A percentile compares a stretch with the other conserved stretches of the same genome.
Evolutionary conservation across 805 yeast species (phyloP).

Genomic region (Saccharomycopsis sp.): DNA sequence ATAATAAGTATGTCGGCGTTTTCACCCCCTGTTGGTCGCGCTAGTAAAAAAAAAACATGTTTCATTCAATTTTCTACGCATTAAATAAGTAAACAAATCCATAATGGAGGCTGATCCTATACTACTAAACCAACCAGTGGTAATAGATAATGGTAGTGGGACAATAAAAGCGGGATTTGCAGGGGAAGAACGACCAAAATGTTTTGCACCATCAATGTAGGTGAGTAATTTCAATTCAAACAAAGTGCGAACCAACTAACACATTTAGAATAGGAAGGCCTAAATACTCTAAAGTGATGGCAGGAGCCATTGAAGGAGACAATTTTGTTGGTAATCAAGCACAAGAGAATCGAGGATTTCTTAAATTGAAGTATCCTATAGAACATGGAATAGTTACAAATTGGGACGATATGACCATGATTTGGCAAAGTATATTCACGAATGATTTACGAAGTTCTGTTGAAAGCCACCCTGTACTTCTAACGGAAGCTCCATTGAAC

Average conservation of each 20-base stretch:
- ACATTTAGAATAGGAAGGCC: constrained; percentile 59
- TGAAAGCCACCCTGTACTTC: constrained; percentile 80
- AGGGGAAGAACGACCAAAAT: constrained; percentile 77
- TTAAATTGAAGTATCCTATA: constrained; percentile 64
- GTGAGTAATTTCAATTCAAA: constrained; percentile 19
- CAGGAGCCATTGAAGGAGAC: constrained; percentile 59
- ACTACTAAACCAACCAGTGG: constrained; percentile 63
- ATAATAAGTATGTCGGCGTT: too few species aligned
- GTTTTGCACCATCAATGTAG: constrained; percentile 50
- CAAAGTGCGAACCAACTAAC: constrained; percentile 19
- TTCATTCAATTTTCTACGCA: too few species aligned
- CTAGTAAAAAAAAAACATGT: too few species aligned
- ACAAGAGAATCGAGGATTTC: constrained; percentile 69
- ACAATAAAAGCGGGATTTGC: constrained; percentile 85
- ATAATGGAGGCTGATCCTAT: constrained; percentile 15
- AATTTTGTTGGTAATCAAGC: constrained; percentile 72
- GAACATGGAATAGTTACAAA: constrained; percentile 70
- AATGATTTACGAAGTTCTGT: constrained; percentile 49
- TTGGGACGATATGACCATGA: constrained; percentile 81
- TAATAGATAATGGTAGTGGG: constrained; percentile 83
- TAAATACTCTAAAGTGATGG: constrained; percentile 78
- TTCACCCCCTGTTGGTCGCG: too few species aligned
- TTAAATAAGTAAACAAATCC: not conserved
- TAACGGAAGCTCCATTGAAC: constrained; percentile 87
- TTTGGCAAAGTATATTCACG: constrained; percentile 67